These are phyloP conservation scores for Cladophialophora yegresii DNA, from an alignment of 2,329 filamentous ascomycete species.

Conservation along the genomic window DNA sequence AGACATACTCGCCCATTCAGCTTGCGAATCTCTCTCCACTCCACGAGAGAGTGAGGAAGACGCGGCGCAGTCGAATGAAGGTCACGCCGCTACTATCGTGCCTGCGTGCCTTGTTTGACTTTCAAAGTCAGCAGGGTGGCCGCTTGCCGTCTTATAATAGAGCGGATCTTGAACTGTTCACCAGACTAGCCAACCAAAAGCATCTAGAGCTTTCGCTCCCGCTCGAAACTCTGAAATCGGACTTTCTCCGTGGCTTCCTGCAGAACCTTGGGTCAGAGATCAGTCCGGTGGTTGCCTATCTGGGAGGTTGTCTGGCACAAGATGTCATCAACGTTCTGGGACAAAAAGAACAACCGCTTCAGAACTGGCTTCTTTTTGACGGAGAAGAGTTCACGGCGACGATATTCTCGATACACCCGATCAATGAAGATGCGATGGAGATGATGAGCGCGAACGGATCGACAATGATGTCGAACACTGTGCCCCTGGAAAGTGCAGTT, in stretches of 20 bases:
- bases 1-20: slow-evolving; percentile 83
- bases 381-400: slow-evolving; percentile 75
- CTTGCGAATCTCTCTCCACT: slow-evolving; percentile 80
- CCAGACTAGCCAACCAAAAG: slow-evolving; percentile 72
- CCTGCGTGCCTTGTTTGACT: slow-evolving; percentile 87
- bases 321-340: slow-evolving; percentile 97
- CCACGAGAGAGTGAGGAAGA: slow-evolving; percentile 67
- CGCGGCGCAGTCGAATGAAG: slow-evolving; percentile 66
- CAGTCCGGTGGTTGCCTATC: slow-evolving; percentile 80
- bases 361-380: slow-evolving; percentile 92
- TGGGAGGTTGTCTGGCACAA: slow-evolving; percentile 88
- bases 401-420: slow-evolving; percentile 79
- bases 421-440: slow-evolving; percentile 44
- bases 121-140: slow-evolving; percentile 62
- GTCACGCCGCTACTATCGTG: slow-evolving; percentile 86
- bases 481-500: slow-evolving; percentile 10
- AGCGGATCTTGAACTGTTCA: slow-evolving; percentile 74
- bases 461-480: slow-evolving; percentile 26
- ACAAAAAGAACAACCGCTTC: slow-evolving; percentile 86
- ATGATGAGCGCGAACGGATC: slow-evolving; percentile 31
- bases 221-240: slow-evolving; percentile 64
- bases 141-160: slow-evolving; percentile 58
- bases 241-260: slow-evolving; percentile 79
- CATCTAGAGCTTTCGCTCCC: slow-evolving; percentile 74
- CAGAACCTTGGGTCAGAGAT: slow-evolving; percentile 84